Evolutionary conservation across 768 basidiomycete genomes (phyloP).

Genomic region (Tephrocybe rancida): DNA sequence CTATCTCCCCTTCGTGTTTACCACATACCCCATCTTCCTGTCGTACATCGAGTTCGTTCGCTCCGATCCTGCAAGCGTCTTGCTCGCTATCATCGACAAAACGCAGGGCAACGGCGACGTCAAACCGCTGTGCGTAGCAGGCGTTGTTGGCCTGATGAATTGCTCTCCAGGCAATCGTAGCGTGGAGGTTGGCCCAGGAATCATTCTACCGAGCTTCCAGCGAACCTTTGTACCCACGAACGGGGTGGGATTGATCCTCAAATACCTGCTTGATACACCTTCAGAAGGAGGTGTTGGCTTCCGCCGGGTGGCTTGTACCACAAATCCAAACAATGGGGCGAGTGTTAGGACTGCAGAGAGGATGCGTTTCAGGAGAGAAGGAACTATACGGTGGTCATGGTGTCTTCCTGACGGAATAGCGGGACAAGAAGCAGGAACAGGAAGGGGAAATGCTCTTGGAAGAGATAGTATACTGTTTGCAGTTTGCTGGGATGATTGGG

Average conservation of each 20-base stretch:
- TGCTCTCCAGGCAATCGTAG: conserved; percentile 30
- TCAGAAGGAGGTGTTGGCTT: conserved; percentile 48
- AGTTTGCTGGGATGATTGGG: conserved; percentile 59
- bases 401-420: conserved; percentile 35
- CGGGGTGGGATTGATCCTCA: conserved; percentile 43
- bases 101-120: conserved; percentile 28
- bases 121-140: conserved; percentile 54
- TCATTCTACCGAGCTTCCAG: conserved; percentile 51
- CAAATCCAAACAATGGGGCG: conserved; percentile 43
- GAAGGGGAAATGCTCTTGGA: conserved; percentile 35
- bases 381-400: conserved; percentile 48
- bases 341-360: conserved; percentile 51
- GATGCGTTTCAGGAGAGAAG: conserved; percentile 57
- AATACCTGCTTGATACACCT: conserved; percentile 38
- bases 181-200: conserved; percentile 51
- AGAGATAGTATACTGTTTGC: conserved; percentile 39
- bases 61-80: conserved; percentile 23
- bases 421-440: conserved; percentile 25
- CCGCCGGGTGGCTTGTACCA: conserved; percentile 57
- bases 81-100: conserved; percentile 54
- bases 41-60: conserved; percentile 30
- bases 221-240: conserved; percentile 50
- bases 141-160: conserved; percentile 48
- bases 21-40: conserved; percentile 29
- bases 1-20: conserved; percentile 43